Base-by-base conservation (phyloP, 176 grass and related monocot species). In the Triticum timopheevii region DNA sequence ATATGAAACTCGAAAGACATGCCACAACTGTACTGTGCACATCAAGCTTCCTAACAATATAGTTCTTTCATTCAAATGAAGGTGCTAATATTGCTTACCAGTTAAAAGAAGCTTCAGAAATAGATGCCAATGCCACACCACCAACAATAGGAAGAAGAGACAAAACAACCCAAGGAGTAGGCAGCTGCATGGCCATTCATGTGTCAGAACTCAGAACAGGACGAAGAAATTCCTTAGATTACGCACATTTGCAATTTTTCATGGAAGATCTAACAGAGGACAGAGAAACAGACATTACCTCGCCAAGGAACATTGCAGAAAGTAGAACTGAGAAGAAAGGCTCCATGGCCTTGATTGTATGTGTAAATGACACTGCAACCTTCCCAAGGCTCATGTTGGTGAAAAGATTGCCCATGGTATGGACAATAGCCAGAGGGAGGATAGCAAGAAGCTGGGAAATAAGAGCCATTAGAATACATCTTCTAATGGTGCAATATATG, bases 61-160 rank as follows among this genome's bases (percentile, higher is more conserved):
- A 39, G 4, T 67, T n/a, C n/a, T 52, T 59, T 30, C 36, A 80
- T 17, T 68, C 3, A 23, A 68, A 69, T 50, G 40, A 80, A 84
- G 44, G 61, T 45, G 34, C 5, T 45, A 31, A 69, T 77, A 79
- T 39, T 49, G 34, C 35, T 72, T 89, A 97, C 94, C 97, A 99
- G 78, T 99, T 99, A 86, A 99, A 97, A 28, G 94, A 99, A 75
- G 97, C 94, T 88, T 97, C 94, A 47, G 92, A 97, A 74, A 99
- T 89, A 73, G 92, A 99, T 83, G 97, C 92, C 89, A 99, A 86
- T 50, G 83, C 97, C 71, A 97, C 97, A 90, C 92, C 94, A 81
- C 97, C 97, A 85, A 97, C 97, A 92, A 97, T 97, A 58, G 94
- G 94, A 67, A 94, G 12, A 83, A 99, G 85, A 83, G 92, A 99